Base-by-base conservation (phyloP, 257 asterid species). In the Solanum appendiculatum region DNA sequence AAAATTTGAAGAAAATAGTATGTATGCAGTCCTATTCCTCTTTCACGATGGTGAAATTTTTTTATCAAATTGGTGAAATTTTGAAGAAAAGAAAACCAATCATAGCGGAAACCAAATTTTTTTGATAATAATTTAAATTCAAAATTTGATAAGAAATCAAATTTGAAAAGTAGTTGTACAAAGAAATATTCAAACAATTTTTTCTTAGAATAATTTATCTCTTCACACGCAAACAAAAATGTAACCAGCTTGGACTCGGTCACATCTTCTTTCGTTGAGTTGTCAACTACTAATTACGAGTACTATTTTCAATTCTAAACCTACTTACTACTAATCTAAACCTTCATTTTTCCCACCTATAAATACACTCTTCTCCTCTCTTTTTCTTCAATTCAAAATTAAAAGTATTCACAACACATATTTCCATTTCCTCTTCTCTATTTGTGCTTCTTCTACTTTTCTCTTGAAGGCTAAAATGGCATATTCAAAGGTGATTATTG, bases 101-200 rank as follows among this genome's bases (percentile, higher is more conserved):
- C 87, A 69, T 48, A 87, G 86, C 84, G 89, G 90, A 86, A 89
- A 90, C 86, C 64, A n/a, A 39, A 46, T 77, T 25, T 51, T 34
- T 85, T 60, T 39, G 3, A 13, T 11, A 63, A 66, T 85, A 34
- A 77, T 68, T 75, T 64, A 25, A 20, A 64, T 12, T 64, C 34
- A 25, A 11, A 25, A 25, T 63, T 63, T 63, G 0, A 64, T 25
- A 64, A 64, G 34, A 64, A 64, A 64, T 64, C 9, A 64, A 25
- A 25, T 64, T 64, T 64, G 7, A 25, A 64, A 64, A 25, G 34
- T 64, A 25, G 72, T 2, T 64, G 72, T 25, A 25, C 20, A 64
- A 64, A 25, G 39, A 85, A 44, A 68, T 36, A 68, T 64, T 44
- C 87, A 16, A 25, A 23, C 46, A 9, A 25, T 8, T 15, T 31